Evolutionary conservation across 2,329 filamentous ascomycete genomes (phyloP).

Genomic region (Neofusicoccum laricinum): DNA sequence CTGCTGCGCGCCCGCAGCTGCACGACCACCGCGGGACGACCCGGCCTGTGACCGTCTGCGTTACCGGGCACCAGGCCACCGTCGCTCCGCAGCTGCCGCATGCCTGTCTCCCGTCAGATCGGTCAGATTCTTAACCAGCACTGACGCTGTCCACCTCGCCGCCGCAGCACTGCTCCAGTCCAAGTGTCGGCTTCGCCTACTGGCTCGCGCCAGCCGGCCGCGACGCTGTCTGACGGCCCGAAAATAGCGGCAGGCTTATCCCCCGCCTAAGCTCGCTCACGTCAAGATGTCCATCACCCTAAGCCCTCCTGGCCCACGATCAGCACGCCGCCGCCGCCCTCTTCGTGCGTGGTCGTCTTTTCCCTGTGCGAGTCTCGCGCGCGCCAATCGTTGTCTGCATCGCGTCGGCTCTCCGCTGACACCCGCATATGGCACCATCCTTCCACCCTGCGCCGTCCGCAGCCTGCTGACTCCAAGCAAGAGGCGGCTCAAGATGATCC

Average conservation of each 20-base stretch:
- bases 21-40: slow-evolving; percentile 1
- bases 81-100: background rate
- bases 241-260: slow-evolving; percentile 2
- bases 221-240: background rate
- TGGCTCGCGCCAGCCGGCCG: background rate
- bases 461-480: background rate
- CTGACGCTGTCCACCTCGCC: background rate
- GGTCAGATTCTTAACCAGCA: slow-evolving; percentile 1
- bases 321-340: background rate
- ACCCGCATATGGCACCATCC: background rate
- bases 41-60: background rate
- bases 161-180: background rate
- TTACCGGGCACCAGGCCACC: background rate
- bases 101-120: background rate
- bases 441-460: background rate
- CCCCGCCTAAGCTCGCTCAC: background rate
- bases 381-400: background rate
- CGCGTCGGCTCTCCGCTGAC: slow-evolving; percentile 10
- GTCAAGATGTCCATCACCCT: background rate
- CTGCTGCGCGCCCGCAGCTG: background rate
- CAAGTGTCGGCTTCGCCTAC: background rate
- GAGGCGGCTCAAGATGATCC: slow-evolving; percentile 1
- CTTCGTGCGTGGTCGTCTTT: background rate
- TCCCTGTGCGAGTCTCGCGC: background rate
- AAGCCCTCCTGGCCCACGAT: background rate